Evolutionary conservation across 768 basidiomycete genomes (phyloP).

Genomic region (Leccinum boreale): DNA sequence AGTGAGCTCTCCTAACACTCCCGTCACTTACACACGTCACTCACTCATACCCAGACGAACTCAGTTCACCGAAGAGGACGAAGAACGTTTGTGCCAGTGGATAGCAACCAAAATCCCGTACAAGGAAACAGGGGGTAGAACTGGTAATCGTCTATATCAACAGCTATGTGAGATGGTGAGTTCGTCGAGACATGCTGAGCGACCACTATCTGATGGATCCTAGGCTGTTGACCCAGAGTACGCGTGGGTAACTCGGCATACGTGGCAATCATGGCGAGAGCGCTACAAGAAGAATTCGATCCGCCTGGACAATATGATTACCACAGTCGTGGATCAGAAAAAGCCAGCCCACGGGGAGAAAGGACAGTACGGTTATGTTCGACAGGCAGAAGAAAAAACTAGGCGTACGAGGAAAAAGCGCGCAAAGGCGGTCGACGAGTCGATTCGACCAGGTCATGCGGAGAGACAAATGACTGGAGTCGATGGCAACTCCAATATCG

Average conservation of each 20-base stretch:
- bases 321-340: constrained; percentile 64
- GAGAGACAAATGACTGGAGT: constrained; percentile 16
- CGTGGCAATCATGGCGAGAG: constrained; percentile 90
- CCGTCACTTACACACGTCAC: neutral
- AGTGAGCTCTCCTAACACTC: constrained; percentile 42
- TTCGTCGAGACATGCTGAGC: neutral
- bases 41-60: constrained; percentile 51
- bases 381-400: constrained; percentile 66
- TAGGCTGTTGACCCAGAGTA: constrained; percentile 70
- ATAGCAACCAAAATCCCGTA: constrained; percentile 82
- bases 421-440: constrained; percentile 29
- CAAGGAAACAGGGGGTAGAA: constrained; percentile 77
- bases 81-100: constrained; percentile 70
- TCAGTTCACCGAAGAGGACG: constrained; percentile 75
- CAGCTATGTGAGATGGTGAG: constrained; percentile 72
- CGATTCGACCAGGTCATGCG: constrained; percentile 18
- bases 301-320: constrained; percentile 63
- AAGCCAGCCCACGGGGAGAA: constrained; percentile 70
- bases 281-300: constrained; percentile 80
- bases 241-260: constrained; percentile 77
- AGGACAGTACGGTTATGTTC: constrained; percentile 80
- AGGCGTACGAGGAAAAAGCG: constrained; percentile 55
- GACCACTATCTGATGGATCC: neutral
- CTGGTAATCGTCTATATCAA: constrained; percentile 80
- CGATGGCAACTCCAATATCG: constrained; percentile 4